Conservation (phyloP, 2,329 filamentous ascomycete genomes). For the Capronia coronata region DNA sequence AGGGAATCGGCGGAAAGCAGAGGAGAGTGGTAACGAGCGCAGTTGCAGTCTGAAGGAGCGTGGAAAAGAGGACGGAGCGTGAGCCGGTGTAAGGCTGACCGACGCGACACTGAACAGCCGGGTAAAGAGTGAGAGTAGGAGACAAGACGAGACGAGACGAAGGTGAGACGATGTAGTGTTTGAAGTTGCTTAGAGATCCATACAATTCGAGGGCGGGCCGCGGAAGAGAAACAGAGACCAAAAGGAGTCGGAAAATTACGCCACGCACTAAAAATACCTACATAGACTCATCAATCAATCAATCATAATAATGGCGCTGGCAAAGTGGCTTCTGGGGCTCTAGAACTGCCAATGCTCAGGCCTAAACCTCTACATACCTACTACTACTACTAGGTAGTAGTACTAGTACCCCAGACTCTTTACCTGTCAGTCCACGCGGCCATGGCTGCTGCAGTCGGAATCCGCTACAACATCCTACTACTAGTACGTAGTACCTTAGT, state of each 20-base stretch:
- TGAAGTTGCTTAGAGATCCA: neutral
- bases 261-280: slow-evolving; percentile 4
- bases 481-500: too few relatives aligned
- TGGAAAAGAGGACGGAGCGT: neutral
- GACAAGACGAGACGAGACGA: neutral
- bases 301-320: too few relatives aligned
- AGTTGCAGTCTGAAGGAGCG: neutral
- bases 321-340: neutral
- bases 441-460: too few relatives aligned
- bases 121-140: neutral
- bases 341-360: neutral
- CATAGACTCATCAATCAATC: too few relatives aligned
- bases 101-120: neutral
- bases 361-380: too few relatives aligned
- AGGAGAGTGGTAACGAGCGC: neutral
- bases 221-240: neutral
- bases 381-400: too few relatives aligned
- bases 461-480: too few relatives aligned
- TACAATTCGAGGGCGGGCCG: neutral
- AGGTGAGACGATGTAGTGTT: neutral
- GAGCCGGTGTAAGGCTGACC: neutral
- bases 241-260: slow-evolving; percentile 1
- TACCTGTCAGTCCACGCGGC: neutral
- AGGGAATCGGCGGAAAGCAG: neutral
- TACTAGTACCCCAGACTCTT: neutral